phyloP scores from a whole-genome alignment of 345 rosid species.

The Durio zibethinus region DNA sequence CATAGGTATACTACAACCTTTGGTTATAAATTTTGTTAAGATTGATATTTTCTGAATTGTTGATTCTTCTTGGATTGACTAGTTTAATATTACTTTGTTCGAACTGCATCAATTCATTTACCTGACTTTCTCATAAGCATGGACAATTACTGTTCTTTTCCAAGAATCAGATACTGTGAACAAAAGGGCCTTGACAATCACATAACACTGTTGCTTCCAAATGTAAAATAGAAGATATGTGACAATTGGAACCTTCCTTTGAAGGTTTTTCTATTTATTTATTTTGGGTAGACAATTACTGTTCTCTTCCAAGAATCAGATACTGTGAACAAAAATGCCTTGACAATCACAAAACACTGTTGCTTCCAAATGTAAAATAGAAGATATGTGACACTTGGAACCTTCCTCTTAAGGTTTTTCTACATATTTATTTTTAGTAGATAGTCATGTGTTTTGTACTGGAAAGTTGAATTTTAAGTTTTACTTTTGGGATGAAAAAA shows the following conservation, averaged over 20 bases:
- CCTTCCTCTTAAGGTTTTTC: background rate
- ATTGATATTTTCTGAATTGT: background rate
- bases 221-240: background rate
- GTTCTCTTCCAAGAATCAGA: background rate
- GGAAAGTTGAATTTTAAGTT: background rate
- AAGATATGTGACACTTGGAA: background rate
- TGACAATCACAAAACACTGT: background rate
- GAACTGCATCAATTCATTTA: background rate
- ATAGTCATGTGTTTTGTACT: background rate
- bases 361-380: slow-evolving; percentile 10
- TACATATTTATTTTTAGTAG: too few species aligned
- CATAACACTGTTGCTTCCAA: slow-evolving; percentile 3
- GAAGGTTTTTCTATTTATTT: background rate
- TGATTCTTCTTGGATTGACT: background rate
- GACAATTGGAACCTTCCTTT: background rate
- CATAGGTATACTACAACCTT: slow-evolving; percentile 35
- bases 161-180: background rate
- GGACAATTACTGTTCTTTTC: background rate
- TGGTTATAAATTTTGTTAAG: background rate
- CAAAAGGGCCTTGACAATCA: background rate
- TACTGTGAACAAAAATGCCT: background rate
- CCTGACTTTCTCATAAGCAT: background rate
- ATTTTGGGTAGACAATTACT: background rate
- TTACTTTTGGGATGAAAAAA: background rate
- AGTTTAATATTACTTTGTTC: background rate